Evolutionary conservation across 805 yeast species (phyloP).

Genomic region (Pichia thaimueangensis): DNA sequence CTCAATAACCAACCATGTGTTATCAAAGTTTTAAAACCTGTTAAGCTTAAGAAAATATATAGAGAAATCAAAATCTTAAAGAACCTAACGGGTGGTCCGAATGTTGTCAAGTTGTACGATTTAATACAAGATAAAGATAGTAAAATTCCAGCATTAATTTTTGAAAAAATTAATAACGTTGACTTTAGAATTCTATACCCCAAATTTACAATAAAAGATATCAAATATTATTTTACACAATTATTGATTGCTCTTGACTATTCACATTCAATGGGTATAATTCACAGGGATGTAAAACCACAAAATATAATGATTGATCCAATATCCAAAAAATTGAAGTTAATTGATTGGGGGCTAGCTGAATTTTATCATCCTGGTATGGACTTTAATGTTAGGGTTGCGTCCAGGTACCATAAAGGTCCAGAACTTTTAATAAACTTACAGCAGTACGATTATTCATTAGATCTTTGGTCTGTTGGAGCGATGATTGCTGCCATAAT

Average conservation of each 20-base stretch:
- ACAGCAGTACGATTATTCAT: conserved; percentile 79
- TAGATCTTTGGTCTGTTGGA: conserved; percentile 88
- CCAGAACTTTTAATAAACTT: conserved; percentile 83
- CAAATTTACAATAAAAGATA: conserved; percentile 64
- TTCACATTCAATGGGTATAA: conserved; percentile 89
- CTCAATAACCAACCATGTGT: conserved; percentile 61
- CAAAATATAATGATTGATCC: conserved; percentile 94
- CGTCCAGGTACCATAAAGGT: conserved; percentile 86
- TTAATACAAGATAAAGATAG: conserved; percentile 82
- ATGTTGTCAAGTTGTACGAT: conserved; percentile 67
- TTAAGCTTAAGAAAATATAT: conserved; percentile 85
- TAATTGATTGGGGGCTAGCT: conserved; percentile 94
- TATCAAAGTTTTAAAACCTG: conserved; percentile 89
- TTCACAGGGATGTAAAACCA: conserved; percentile 92
- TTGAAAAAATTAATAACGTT: conserved; percentile 76
- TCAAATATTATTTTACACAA: conserved; percentile 78
- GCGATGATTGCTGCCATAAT: conserved; percentile 88
- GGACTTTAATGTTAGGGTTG: conserved; percentile 87
- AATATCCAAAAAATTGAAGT: conserved; percentile 47
- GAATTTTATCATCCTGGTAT: conserved; percentile 88
- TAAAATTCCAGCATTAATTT: conserved; percentile 83
- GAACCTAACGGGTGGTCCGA: conserved; percentile 79
- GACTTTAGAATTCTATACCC: conserved; percentile 88
- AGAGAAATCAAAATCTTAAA: conserved; percentile 84
- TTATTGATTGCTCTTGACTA: conserved; percentile 77